Percentiles rank a stretch among this genome's conserved stretches.
Evolutionary conservation across 164 flowering plant genomes (phyloP).

Genomic region (Paratinospora sagittata): DNA sequence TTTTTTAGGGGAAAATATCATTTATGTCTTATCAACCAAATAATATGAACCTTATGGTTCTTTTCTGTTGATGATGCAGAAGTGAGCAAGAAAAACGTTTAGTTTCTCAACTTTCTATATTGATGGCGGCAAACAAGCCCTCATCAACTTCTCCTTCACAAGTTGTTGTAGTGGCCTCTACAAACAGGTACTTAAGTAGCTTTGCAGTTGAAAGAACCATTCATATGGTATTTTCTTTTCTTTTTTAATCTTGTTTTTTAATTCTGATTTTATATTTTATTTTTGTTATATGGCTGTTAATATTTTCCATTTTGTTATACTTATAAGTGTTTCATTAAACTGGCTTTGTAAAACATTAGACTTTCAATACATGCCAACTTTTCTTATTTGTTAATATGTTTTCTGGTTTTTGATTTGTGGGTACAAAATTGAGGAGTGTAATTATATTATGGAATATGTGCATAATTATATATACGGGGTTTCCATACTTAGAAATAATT

Average conservation of each 20-base stretch:
- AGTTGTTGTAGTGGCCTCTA: constrained; percentile 87
- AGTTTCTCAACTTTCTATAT: constrained; percentile 62
- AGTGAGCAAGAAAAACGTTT: constrained; percentile 74
- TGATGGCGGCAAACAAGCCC: constrained; percentile 70
- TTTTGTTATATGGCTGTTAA: too few relatives aligned
- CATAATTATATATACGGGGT: too few relatives aligned
- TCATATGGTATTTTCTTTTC: not conserved
- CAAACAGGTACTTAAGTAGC: constrained; percentile 58
- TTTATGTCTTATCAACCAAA: not conserved
- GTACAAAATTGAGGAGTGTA: too few relatives aligned
- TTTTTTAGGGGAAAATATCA: not conserved
- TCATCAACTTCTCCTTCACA: constrained; percentile 36
- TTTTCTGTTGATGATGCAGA: constrained; percentile 37
- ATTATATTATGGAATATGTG: too few relatives aligned
- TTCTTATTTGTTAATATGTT: too few relatives aligned
- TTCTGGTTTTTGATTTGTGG: too few relatives aligned
- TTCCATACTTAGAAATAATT: too few relatives aligned
- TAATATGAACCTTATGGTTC: not conserved
- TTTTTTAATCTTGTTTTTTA: not conserved
- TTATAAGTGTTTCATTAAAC: too few relatives aligned
- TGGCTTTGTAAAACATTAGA: too few relatives aligned
- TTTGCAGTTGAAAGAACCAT: not conserved
- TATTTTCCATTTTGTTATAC: too few relatives aligned
- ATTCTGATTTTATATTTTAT: too few relatives aligned
- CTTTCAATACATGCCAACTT: too few relatives aligned